Evolutionary conservation across 129 eudicot species (phyloP).

Genomic region (Flaveria trinervia): DNA sequence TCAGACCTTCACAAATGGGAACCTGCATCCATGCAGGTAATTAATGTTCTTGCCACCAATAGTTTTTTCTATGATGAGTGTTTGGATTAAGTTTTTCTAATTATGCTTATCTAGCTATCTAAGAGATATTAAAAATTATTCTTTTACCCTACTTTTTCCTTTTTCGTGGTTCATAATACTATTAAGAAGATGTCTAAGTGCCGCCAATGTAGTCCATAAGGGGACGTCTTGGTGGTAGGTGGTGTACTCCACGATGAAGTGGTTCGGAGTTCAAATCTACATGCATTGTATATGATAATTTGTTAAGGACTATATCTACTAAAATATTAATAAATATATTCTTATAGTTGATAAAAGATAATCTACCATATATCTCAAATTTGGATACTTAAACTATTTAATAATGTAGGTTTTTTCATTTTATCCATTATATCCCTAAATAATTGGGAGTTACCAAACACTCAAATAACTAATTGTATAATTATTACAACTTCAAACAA

Average conservation of each 20-base stretch:
- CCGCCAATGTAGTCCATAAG: neutral
- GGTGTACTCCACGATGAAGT: too few relatives aligned
- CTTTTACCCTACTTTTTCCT: neutral
- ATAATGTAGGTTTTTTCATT: neutral
- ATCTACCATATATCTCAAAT: neutral
- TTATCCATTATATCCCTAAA: neutral
- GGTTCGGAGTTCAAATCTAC: too few relatives aligned
- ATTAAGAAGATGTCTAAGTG: neutral
- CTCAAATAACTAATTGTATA: neutral
- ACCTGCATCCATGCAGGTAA: slow-evolving; percentile 84
- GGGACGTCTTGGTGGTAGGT: too few relatives aligned
- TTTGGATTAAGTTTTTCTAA: neutral
- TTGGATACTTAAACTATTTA: neutral
- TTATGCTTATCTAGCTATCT: neutral
- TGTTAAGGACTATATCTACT: neutral
- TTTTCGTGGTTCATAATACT: neutral
- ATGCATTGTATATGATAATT: neutral
- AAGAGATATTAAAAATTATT: neutral
- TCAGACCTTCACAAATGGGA: slow-evolving; percentile 54
- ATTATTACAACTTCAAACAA: neutral
- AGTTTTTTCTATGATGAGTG: neutral
- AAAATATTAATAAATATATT: neutral
- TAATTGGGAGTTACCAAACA: neutral
- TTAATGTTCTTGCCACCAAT: neutral
- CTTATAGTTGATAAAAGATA: neutral